A percentile compares a stretch with the other conserved stretches of the same genome.
Conservation (phyloP, 352 stramenopile genomes). For the Pythium sukuiense region DNA sequence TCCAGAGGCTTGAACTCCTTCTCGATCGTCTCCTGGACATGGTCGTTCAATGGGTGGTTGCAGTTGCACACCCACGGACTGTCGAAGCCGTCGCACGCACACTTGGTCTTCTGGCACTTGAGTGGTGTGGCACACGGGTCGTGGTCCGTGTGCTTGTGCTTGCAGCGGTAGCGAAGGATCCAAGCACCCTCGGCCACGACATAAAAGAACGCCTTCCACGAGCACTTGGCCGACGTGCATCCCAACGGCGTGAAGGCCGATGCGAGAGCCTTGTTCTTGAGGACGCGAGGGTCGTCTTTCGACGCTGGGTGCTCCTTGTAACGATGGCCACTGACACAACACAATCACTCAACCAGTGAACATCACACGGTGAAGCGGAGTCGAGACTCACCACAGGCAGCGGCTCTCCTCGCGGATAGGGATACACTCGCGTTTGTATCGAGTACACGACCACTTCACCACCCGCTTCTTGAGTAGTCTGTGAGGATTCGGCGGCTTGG, state of each 20-base stretch:
- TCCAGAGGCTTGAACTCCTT: slow-evolving; percentile 52
- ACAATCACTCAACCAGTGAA: not conserved
- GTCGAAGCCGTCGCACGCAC: slow-evolving; percentile 60
- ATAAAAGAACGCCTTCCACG: slow-evolving; percentile 68
- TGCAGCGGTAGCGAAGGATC: slow-evolving; percentile 79
- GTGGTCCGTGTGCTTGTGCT: slow-evolving; percentile 80
- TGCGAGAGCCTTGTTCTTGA: slow-evolving; percentile 27
- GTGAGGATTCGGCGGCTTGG: not conserved
- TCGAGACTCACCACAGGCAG: slow-evolving; percentile 56
- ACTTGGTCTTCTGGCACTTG: slow-evolving; percentile 55
- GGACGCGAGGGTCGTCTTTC: slow-evolving; percentile 33
- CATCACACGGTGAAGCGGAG: not conserved
- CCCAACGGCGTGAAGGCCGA: slow-evolving; percentile 42
- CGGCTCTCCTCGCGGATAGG: slow-evolving; percentile 73
- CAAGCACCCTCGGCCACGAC: slow-evolving; percentile 78
- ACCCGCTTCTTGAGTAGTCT: slow-evolving; percentile 29
- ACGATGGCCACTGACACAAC: slow-evolving; percentile 47
- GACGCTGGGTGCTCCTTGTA: slow-evolving; percentile 72
- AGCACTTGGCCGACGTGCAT: slow-evolving; percentile 58
- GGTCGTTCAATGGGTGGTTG: slow-evolving; percentile 62
- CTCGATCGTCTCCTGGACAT: slow-evolving; percentile 51
- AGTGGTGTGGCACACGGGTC: slow-evolving; percentile 43
- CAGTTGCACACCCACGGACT: slow-evolving; percentile 86
- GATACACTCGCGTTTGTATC: slow-evolving; percentile 74
- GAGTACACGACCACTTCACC: slow-evolving; percentile 62